A percentile compares a stretch with the other conserved stretches of the same genome.
These are phyloP conservation scores for Irpex lacteus DNA, from an alignment of 1,284 basidiomycete genomes.

Conservation along the genomic window DNA sequence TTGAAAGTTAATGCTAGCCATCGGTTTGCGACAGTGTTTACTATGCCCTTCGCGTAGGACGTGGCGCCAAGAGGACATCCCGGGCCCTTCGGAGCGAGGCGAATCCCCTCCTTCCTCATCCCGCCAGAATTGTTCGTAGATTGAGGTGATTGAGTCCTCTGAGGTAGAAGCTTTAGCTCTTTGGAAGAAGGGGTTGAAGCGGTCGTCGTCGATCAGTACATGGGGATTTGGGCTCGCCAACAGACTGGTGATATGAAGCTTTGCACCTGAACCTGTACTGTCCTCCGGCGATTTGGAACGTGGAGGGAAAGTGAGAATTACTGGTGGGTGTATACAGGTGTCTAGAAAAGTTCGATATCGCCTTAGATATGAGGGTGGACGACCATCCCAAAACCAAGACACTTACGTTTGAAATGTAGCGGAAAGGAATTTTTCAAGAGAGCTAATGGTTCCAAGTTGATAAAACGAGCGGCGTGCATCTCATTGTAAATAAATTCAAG, in stretches of 20 bases:
- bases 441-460: constrained; percentile 62
- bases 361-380: not conserved
- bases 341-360: constrained; percentile 34
- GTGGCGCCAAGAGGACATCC: not conserved
- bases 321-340: constrained; percentile 59
- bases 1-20: constrained; percentile 51
- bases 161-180: not conserved
- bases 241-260: constrained; percentile 26
- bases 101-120: not conserved
- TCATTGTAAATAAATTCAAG: constrained; percentile 64
- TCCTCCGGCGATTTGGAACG: not conserved
- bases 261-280: constrained; percentile 4
- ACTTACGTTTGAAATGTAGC: constrained; percentile 57
- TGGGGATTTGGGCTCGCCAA: constrained; percentile 30
- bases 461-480: constrained; percentile 62
- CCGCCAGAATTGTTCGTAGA: not conserved
- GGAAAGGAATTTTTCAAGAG: constrained; percentile 55
- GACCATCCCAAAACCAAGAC: not conserved
- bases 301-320: constrained; percentile 58
- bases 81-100: not conserved
- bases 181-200: constrained; percentile 33
- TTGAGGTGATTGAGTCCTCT: not conserved
- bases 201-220: constrained; percentile 42
- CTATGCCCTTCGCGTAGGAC: not conserved
- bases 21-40: constrained; percentile 32